Conservation (phyloP, 1,284 basidiomycete species). For the Rhodofomes roseus region DNA sequence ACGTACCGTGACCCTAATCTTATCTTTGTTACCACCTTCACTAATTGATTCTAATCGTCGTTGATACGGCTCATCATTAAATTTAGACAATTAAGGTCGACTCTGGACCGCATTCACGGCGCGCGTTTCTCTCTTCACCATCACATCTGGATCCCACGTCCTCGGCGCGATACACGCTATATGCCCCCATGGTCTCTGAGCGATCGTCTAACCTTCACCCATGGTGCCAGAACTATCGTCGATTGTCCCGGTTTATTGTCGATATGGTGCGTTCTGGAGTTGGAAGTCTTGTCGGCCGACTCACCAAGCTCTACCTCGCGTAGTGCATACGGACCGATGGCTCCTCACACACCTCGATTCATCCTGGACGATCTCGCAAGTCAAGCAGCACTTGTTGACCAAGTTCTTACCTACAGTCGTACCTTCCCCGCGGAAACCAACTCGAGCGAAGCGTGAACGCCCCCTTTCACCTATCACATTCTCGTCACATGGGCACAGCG, state of each 20-base stretch:
- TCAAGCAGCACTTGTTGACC: conserved; percentile 58
- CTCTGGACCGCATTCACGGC: too few relatives aligned
- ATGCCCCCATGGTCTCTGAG: background rate
- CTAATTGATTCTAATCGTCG: too few relatives aligned
- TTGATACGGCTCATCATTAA: too few relatives aligned
- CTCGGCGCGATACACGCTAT: background rate
- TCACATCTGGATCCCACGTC: background rate
- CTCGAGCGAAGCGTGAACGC: conserved; percentile 20
- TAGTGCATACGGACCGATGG: conserved; percentile 73
- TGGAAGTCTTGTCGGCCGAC: background rate
- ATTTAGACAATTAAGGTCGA: too few relatives aligned
- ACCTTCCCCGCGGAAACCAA: conserved; percentile 12
- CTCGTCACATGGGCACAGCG: conserved; percentile 44
- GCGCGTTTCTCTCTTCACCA: background rate
- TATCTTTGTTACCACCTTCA: too few relatives aligned
- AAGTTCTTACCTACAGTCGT: conserved; percentile 42
- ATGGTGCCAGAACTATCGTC: background rate
- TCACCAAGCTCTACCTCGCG: conserved; percentile 2
- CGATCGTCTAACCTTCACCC: background rate
- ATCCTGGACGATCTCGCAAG: conserved; percentile 51
- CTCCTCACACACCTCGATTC: conserved; percentile 59
- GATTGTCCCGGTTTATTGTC: conserved; percentile 39
- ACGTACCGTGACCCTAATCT: too few relatives aligned
- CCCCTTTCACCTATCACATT: conserved; percentile 33
- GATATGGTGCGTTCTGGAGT: conserved; percentile 42